phyloP scores from a whole-genome alignment of 2,329 filamentous ascomycete species.

The Pseudocercospora ulei region DNA sequence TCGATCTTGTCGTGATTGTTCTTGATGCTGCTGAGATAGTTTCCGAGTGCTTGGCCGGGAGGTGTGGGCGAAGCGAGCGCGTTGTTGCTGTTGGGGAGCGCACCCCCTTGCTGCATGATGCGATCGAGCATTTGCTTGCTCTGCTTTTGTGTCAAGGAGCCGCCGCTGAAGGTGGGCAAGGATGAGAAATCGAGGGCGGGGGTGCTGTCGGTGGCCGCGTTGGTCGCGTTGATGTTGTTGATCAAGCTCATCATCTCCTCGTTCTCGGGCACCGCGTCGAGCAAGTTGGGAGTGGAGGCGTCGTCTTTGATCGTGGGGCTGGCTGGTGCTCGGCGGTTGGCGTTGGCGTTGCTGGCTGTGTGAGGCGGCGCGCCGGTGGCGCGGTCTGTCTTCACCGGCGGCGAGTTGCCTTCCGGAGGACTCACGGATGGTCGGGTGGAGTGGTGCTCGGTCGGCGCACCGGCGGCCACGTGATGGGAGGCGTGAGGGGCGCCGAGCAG shows the following conservation, averaged over 20 bases:
- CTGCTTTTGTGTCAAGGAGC: slow-evolving; percentile 42
- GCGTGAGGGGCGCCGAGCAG: slow-evolving; percentile 25
- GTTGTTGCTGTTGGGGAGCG: slow-evolving; percentile 42
- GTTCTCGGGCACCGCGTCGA: slow-evolving; percentile 35
- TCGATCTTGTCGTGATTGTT: slow-evolving; percentile 68
- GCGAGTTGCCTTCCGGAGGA: slow-evolving; percentile 23
- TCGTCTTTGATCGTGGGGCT: slow-evolving; percentile 38
- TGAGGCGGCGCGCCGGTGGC: slow-evolving; percentile 19
- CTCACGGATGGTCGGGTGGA: slow-evolving; percentile 26
- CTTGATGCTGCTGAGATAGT: slow-evolving; percentile 51
- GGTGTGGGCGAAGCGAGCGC: slow-evolving; percentile 49
- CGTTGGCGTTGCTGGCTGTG: slow-evolving; percentile 9
- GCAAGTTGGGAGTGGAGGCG: slow-evolving; percentile 33
- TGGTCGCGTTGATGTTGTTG: slow-evolving; percentile 38
- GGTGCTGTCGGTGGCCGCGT: slow-evolving; percentile 31
- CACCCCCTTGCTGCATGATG: slow-evolving; percentile 40
- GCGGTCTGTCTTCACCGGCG: slow-evolving; percentile 18
- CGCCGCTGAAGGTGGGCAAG: slow-evolving; percentile 41
- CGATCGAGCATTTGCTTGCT: slow-evolving; percentile 42
- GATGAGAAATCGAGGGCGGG: slow-evolving; percentile 42
- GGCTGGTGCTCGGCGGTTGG: slow-evolving; percentile 14
- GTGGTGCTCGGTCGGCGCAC: slow-evolving; percentile 23
- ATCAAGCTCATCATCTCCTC: slow-evolving; percentile 47
- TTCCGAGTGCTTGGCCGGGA: slow-evolving; percentile 43
- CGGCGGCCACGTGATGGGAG: slow-evolving; percentile 10